phyloP scores from a whole-genome alignment of 495 filamentous ascomycete genomes.

The Melanomma pulvis-pyrius region DNA sequence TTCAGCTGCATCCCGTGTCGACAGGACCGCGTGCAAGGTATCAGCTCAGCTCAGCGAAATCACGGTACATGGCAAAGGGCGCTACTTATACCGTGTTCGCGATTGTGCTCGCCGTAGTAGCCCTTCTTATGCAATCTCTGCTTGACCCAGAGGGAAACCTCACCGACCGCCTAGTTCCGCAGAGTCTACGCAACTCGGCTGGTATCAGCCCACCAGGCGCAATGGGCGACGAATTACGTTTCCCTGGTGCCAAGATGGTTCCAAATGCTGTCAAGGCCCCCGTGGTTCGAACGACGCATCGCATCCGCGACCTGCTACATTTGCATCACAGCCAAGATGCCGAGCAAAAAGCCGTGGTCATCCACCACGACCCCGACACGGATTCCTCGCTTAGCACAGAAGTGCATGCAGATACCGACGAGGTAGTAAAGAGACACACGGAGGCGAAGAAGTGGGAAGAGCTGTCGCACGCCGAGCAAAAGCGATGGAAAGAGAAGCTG shows the following conservation, averaged over 20 bases:
- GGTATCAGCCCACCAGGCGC: slow-evolving; percentile 33
- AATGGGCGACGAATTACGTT: slow-evolving; percentile 3
- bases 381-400: slow-evolving; percentile 31
- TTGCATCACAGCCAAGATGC: slow-evolving; percentile 9
- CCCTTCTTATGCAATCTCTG: slow-evolving; percentile 66
- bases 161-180: slow-evolving; percentile 59
- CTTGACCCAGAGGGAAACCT: slow-evolving; percentile 64
- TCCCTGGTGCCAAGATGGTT: slow-evolving; percentile 15
- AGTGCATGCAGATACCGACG: slow-evolving; percentile 39
- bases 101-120: slow-evolving; percentile 55
- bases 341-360: slow-evolving; percentile 22
- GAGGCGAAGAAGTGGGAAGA: slow-evolving; percentile 67
- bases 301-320: slow-evolving; percentile 34
- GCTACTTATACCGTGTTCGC: slow-evolving; percentile 50
- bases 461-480: slow-evolving; percentile 58
- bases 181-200: slow-evolving; percentile 41
- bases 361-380: slow-evolving; percentile 30
- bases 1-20: slow-evolving; percentile 65
- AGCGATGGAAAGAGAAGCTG: slow-evolving; percentile 69
- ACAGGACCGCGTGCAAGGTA: slow-evolving; percentile 62
- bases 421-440: slow-evolving; percentile 51
- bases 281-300: slow-evolving; percentile 16
- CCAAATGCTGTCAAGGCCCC: slow-evolving; percentile 12
- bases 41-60: slow-evolving; percentile 62
- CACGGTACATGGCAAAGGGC: slow-evolving; percentile 52